phyloP scores from a whole-genome alignment of 768 basidiomycete species.

The Neoboletus brunneissimus region DNA sequence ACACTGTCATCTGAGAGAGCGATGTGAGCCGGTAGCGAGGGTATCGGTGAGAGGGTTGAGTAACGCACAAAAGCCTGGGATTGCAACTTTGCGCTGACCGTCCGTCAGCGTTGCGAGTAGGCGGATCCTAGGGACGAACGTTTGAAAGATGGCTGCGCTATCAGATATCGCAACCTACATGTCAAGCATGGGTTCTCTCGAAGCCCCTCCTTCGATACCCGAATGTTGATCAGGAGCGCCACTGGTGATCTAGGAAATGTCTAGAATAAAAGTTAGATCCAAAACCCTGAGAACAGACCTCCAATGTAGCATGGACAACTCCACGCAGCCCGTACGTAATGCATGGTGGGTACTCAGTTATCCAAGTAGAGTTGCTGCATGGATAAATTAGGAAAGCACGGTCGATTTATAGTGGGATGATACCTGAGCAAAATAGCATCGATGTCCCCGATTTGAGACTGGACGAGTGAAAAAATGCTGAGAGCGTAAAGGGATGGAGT shows the following conservation, averaged over 20 bases:
- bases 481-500: not conserved
- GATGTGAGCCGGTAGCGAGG: not conserved
- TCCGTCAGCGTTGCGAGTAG: conserved; percentile 71
- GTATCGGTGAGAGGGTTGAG: not conserved
- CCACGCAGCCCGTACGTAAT: conserved; percentile 95
- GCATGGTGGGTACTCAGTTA: conserved; percentile 87
- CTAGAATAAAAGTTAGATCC: not conserved
- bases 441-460: conserved; percentile 81
- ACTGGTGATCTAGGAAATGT: conserved; percentile 56
- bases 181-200: conserved; percentile 88
- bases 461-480: conserved; percentile 4
- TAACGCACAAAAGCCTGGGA: conserved; percentile 81
- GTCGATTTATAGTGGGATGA: not conserved
- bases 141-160: not conserved
- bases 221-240: conserved; percentile 83
- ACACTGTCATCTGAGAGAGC: conserved; percentile 65
- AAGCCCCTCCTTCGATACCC: conserved; percentile 89
- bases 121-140: conserved; percentile 53
- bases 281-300: conserved; percentile 41
- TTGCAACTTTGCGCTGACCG: conserved; percentile 53
- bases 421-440: conserved; percentile 90
- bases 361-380: conserved; percentile 94
- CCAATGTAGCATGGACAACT: conserved; percentile 83
- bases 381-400: not conserved
- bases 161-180: conserved; percentile 50